Base-by-base conservation (phyloP, 352 stramenopile genomes). In the Phytopythium litorale region DNA sequence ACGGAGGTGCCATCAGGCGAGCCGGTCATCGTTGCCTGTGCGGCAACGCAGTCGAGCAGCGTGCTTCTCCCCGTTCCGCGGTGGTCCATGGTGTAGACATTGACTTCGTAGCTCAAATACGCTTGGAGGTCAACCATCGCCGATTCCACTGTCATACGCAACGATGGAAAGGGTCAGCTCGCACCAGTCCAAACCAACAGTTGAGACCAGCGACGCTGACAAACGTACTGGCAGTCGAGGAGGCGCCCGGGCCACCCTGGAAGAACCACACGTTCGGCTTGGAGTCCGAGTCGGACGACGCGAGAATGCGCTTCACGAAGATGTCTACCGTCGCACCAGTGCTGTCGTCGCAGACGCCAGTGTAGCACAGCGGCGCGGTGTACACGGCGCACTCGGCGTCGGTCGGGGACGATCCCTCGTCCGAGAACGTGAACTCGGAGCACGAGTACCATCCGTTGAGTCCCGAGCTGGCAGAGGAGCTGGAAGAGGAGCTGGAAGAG, bases 61-160 rank as follows among this genome's bases (percentile, higher is more conserved):
- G 63, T 79, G 56, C 69, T 84, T 4, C 75, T 73, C 19, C 78
- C 76, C 7, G 70, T 82, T 42, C 76, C 78, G 13, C 77, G 77
- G 25, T 84, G 72, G 40, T 86, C 74, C 65, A 86, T 81, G 19
- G 77, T 86, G 56, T 86, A 86, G 4, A 86, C 66, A 30, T 86
- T 81, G 7, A 80, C 77, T 7, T 58, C 48, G 62, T 70, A 68
- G 21, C 67, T 28, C 3, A 81, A 48, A 30, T 30, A 57, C 30
- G 5, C 9, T n/a, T 80, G 64, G 11, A 84, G 48, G 7, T 59
- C 56, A 13, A 65, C 35, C 72, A 84, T 76, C 32, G 37, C 42
- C n/a, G 53, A 68, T 32, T 83, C 75, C 72, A 79, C 70, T 83
- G 53, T 8, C 51, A 46, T 21, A 56, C n/a, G 48, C 16, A 45